Percentiles rank a stretch among this genome's conserved stretches.
These are phyloP conservation scores for Gossypium turneri DNA, from an alignment of 345 rosid species.

Conservation along the genomic window DNA sequence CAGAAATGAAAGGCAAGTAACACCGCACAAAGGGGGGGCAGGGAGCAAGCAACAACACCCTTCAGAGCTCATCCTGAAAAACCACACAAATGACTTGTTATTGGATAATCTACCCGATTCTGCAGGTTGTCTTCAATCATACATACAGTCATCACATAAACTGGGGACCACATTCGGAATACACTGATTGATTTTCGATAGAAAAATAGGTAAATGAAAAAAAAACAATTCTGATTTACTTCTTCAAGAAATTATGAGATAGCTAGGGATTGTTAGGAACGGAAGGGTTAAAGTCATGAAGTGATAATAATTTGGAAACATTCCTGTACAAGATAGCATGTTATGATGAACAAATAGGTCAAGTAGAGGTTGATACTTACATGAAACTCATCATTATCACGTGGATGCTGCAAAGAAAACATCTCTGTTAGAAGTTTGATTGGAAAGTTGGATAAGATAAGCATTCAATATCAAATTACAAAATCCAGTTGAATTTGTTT, in stretches of 20 bases:
- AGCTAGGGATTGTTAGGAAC: no score
- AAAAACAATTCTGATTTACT: not conserved
- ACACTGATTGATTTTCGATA: no score
- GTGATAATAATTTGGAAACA: not conserved
- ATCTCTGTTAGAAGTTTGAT: not conserved
- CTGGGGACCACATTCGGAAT: not conserved
- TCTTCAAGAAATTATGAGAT: not conserved
- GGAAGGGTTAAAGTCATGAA: no score
- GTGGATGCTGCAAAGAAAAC: constrained; percentile 60
- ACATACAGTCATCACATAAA: not conserved
- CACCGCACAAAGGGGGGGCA: not conserved
- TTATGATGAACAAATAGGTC: not conserved
- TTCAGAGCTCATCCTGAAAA: constrained; percentile 49
- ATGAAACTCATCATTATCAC: constrained; percentile 79
- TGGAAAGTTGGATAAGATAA: not conserved
- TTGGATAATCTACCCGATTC: not conserved
- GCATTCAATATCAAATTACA: not conserved
- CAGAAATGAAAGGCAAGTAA: not conserved
- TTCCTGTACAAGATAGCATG: not conserved
- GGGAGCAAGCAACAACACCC: constrained; percentile 4
- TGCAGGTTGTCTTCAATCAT: not conserved
- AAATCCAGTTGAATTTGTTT: not conserved
- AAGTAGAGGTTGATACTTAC: constrained; percentile 36
- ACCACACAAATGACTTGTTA: not conserved
- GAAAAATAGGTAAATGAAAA: no score